Percentiles rank a stretch among this genome's conserved stretches.
Conservation (phyloP, 495 filamentous ascomycete species). For the Xylaria acuta region DNA sequence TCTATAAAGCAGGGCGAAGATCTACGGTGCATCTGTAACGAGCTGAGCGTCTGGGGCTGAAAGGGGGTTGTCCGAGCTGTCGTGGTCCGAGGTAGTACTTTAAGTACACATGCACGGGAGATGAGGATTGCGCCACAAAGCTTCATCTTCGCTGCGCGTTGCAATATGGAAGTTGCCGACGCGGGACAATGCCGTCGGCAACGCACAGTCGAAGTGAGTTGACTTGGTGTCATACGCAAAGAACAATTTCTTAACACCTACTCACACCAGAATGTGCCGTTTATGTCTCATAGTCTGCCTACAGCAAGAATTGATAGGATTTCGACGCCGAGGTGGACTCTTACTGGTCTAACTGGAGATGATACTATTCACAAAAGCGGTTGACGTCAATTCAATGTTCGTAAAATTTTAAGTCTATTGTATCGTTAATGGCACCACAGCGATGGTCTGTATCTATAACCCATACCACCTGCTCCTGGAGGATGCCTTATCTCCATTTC, state of each 20-base stretch:
- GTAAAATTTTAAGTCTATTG: conserved; percentile 19
- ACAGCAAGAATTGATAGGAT: not conserved
- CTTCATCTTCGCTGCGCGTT: not conserved
- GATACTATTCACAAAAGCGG: not conserved
- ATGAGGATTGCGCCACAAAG: conserved; percentile 1
- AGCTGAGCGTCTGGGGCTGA: conserved; percentile 6
- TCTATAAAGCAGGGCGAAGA: not conserved
- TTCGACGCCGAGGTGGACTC: not conserved
- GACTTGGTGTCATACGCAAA: not conserved
- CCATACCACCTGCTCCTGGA: conserved; percentile 22
- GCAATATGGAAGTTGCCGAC: not conserved
- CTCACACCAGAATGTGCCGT: not conserved
- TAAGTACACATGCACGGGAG: not conserved
- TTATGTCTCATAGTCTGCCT: not conserved
- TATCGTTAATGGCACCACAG: conserved; percentile 7
- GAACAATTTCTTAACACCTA: not conserved
- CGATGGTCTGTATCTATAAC: conserved; percentile 22
- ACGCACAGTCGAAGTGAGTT: not conserved
- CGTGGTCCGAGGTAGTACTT: not conserved
- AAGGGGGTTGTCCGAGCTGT: not conserved
- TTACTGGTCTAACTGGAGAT: not conserved
- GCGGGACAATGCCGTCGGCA: not conserved
- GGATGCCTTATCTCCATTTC: conserved; percentile 23
- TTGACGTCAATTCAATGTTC: not conserved
- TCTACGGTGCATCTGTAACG: conserved; percentile 13